Evolutionary conservation across 2,329 filamentous ascomycete genomes (phyloP).

Genomic region (Calonectria henricotiae): DNA sequence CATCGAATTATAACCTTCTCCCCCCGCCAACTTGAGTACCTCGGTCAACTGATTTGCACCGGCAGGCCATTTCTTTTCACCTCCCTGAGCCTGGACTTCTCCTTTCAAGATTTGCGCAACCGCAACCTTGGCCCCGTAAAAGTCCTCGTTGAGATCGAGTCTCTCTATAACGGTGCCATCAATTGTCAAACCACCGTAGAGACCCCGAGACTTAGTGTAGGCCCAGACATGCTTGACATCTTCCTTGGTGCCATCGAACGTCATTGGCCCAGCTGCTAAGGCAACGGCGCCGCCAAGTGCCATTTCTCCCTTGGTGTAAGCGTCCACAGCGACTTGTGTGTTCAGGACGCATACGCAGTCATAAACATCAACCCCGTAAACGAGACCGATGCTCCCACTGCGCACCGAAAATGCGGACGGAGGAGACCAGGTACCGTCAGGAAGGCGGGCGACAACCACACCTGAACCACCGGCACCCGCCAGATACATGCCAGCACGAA

Average conservation of each 20-base stretch:
- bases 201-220: conserved; percentile 69
- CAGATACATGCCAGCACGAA: conserved; percentile 72
- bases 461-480: conserved; percentile 73
- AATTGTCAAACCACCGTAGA: conserved; percentile 79
- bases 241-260: conserved; percentile 68
- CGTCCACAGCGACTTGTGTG: conserved; percentile 76
- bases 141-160: conserved; percentile 80
- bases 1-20: background rate
- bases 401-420: conserved; percentile 82
- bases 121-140: conserved; percentile 68
- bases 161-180: conserved; percentile 83
- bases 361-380: conserved; percentile 82
- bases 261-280: conserved; percentile 70
- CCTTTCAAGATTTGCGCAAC: conserved; percentile 34
- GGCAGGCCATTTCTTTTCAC: conserved; percentile 17
- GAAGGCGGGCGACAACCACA: conserved; percentile 67
- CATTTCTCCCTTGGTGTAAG: conserved; percentile 77
- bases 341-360: conserved; percentile 84
- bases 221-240: conserved; percentile 76
- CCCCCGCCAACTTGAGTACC: conserved; percentile 29
- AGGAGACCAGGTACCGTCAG: conserved; percentile 76
- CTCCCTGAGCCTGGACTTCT: conserved; percentile 21
- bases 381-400: conserved; percentile 79
- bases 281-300: conserved; percentile 80
- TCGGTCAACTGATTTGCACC: conserved; percentile 30